Evolutionary conservation across 805 yeast genomes (phyloP), one percentile per base, ranked within the genome.

Genomic region (Lipomyces lipofer): DNA sequence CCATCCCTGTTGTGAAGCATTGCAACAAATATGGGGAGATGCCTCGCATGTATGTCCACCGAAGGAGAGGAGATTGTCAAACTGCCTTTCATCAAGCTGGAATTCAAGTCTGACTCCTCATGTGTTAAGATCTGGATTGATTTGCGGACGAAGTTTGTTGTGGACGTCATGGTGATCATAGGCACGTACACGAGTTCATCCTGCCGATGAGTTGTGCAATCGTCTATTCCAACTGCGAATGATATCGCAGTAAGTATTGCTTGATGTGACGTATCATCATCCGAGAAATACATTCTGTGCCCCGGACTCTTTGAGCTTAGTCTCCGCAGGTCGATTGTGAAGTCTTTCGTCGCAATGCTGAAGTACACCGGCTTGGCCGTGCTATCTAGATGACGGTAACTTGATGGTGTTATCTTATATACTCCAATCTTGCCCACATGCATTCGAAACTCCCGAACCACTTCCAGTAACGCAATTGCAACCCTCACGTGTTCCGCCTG

Each of bases 131-230:
- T 64, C 43, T 64, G 66, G 38, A 73, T 51, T 0, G 75, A 67
- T 45, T 69, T 64, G 12, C 72, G 63, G 33, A 72, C 66, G 30
- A 69, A 52, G 49, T 72, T 73, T 0, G 76, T 67, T 12, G 70
- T 65, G 13, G 68, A 64, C 12, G 71, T 54, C 51, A 66, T 51
- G 1, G 74, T 66, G 28, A 72, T 61, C 64, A 73, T 58, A 0
- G 77, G 77, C 2, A 72, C 63, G 49, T 73, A 73, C 5, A 71
- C 54, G 5, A 73, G 52, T 52, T 73, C 75, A 43, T 72, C 75
- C 49, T 67, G 71, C 10, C 60, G 48, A 7, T 56, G 59, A 15
- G 60, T 55, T 2, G 46, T 49, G 15, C 52, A 54, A 35, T 55
- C 55, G 30, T 67, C 69, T 19, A 73, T 42, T 13, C 73, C 75